Evolutionary conservation across 2,329 filamentous ascomycete genomes (phyloP), one percentile per base, ranked within the genome.

Genomic region (Nigrospora oryzae): DNA sequence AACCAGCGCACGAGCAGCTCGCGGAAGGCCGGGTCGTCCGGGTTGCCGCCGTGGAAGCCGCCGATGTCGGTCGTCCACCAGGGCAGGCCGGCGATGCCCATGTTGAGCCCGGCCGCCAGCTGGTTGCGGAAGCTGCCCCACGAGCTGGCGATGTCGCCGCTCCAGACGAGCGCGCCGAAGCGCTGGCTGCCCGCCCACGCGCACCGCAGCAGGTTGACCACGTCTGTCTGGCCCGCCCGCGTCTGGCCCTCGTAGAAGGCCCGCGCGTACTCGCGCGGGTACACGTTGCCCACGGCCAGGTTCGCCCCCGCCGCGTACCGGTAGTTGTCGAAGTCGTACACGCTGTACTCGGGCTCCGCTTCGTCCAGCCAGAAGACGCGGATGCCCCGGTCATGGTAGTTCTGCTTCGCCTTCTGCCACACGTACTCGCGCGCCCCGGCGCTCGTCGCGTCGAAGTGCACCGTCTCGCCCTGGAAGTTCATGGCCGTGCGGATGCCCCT

Each of bases 31-130:
- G 65, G 60, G 39, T 81, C 71, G 1, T 65, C 58, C 0, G 79
- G 77, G 48, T 81, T 69, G 0, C 81, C 81, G 5, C 81, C 81
- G 53, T 84, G 81, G 54, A 86, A 85, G 1, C 82, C 82, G 2
- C 82, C 81, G 43, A 85, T 84, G 52, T 85, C 81, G 1, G 81
- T 85, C 0, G 81, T 85, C 78, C 79, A 85, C 80, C 80, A 84
- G 0, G 79, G 73, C 11, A 84, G 69, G 0, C 81, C 81, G 0
- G 78, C 68, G 5, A 84, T 62, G 0, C 79, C 81, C 75, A 83
- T 83, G 55, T 82, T 81, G 16, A 85, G 63, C 0, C 81, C 81
- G 0, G 81, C 81, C 0, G 77, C 68, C 3, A 84, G 63, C 56
- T 85, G 79, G 46, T 76, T 71, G 4, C 75, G 69, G 40, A 84